phyloP scores from a whole-genome alignment of 2,329 filamentous ascomycete genomes.

The Davidsoniella neocaledoniae region DNA sequence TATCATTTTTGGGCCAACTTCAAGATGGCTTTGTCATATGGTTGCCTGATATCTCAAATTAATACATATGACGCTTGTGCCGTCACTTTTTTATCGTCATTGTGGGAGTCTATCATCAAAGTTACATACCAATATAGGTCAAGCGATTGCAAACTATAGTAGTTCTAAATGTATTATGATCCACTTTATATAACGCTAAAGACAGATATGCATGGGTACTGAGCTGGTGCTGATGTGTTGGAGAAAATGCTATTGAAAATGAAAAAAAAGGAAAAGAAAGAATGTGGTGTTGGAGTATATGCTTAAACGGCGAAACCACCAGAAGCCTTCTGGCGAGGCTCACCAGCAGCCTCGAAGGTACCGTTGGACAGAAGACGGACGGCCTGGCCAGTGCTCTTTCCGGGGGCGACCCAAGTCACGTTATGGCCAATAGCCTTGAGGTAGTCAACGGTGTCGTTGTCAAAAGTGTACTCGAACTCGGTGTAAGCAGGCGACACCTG shows the following conservation, averaged over 20 bases:
- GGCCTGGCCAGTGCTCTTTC: constrained; percentile 55
- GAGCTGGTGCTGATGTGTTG: background rate
- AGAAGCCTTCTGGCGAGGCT: constrained; percentile 63
- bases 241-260: background rate
- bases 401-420: constrained; percentile 51
- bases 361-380: constrained; percentile 46
- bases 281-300: background rate
- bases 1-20: no score
- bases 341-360: constrained; percentile 62
- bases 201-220: no score
- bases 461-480: constrained; percentile 54
- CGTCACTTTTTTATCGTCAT: no score
- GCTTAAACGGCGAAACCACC: constrained; percentile 40
- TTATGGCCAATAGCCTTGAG: constrained; percentile 55
- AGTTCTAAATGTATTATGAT: no score
- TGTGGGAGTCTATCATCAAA: no score
- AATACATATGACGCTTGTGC: no score
- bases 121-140: no score
- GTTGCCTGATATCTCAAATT: no score
- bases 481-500: constrained; percentile 58
- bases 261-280: background rate
- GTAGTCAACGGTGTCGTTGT: constrained; percentile 51
- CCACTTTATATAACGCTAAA: no score
- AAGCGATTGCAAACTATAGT: no score
- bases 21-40: no score